A percentile compares a stretch with the other conserved stretches of the same genome.
These are phyloP conservation scores for Vigna nakashimae DNA, from an alignment of 306 rosid species.

Conservation along the genomic window DNA sequence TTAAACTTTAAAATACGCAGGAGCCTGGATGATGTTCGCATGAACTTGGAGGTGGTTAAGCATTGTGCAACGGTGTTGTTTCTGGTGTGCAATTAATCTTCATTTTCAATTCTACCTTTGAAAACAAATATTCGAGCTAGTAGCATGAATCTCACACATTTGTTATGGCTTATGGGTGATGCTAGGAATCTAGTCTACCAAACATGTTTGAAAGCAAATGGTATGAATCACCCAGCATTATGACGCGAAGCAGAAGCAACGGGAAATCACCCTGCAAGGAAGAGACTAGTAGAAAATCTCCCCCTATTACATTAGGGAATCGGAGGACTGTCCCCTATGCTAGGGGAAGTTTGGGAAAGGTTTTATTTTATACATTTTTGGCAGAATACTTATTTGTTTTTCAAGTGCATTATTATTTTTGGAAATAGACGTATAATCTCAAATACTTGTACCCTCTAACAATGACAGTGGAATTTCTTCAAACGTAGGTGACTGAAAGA, in stretches of 20 bases:
- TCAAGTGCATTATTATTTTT: constrained; percentile 6
- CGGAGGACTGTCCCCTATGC: constrained; percentile 78
- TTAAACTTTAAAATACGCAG: constrained; percentile 46
- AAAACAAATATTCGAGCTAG: constrained; percentile 16
- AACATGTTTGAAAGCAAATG: constrained; percentile 56
- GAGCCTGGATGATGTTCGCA: constrained; percentile 97
- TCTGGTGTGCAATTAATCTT: constrained; percentile 60
- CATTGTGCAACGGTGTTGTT: constrained; percentile 93
- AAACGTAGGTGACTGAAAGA: constrained; percentile 69
- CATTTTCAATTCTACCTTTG: constrained; percentile 1
- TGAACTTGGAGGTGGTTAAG: constrained; percentile 97
- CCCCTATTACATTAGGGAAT: constrained; percentile 61
- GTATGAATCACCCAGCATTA: constrained; percentile 57
- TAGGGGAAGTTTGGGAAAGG: constrained; percentile 80
- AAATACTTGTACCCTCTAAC: not conserved
- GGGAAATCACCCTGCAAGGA: constrained; percentile 72
- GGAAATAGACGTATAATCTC: not conserved
- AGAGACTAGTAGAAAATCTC: constrained; percentile 71
- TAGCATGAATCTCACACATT: constrained; percentile 22
- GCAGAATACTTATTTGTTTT: constrained; percentile 5
- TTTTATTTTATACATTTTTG: constrained; percentile 24
- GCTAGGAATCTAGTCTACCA: constrained; percentile 89
- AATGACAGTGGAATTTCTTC: not conserved
- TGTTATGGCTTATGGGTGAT: constrained; percentile 32
- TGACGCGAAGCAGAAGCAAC: constrained; percentile 73